Conservation (phyloP, 768 basidiomycete species). For the Lactifluus pinguis region DNA sequence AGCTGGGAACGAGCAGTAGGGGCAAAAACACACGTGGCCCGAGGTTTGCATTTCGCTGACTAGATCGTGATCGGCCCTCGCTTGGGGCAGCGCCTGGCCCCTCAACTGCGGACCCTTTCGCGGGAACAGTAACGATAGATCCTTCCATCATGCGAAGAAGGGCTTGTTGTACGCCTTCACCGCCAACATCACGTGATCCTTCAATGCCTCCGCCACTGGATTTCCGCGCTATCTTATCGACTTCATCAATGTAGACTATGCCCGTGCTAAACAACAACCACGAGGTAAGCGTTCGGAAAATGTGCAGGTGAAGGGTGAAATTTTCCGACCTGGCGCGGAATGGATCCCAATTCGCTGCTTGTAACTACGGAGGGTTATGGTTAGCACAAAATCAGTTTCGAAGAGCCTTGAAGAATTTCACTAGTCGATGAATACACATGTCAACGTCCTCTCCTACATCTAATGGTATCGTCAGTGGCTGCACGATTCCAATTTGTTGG, state of each 20-base stretch:
- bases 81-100: conserved; percentile 34
- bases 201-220: conserved; percentile 45
- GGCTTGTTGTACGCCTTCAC: conserved; percentile 94
- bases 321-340: conserved; percentile 60
- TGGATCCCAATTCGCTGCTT: conserved; percentile 87
- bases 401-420: conserved; percentile 27
- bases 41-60: conserved; percentile 39
- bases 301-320: not conserved
- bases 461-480: conserved; percentile 24
- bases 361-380: conserved; percentile 41
- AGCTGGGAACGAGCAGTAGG: not conserved
- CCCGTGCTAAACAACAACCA: conserved; percentile 53
- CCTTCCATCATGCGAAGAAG: conserved; percentile 94
- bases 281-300: conserved; percentile 4
- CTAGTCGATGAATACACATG: conserved; percentile 78
- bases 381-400: not conserved
- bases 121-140: conserved; percentile 70
- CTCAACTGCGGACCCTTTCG: conserved; percentile 50
- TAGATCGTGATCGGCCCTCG: conserved; percentile 40
- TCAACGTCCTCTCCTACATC: conserved; percentile 98
- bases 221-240: conserved; percentile 85
- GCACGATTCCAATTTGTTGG: not conserved
- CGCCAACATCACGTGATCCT: conserved; percentile 80
- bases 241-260: conserved; percentile 94
- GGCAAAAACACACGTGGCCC: conserved; percentile 16